Evolutionary conservation across 2,329 filamentous ascomycete genomes (phyloP), one percentile per base, ranked within the genome.

Genomic region (Zarea fungicola): DNA sequence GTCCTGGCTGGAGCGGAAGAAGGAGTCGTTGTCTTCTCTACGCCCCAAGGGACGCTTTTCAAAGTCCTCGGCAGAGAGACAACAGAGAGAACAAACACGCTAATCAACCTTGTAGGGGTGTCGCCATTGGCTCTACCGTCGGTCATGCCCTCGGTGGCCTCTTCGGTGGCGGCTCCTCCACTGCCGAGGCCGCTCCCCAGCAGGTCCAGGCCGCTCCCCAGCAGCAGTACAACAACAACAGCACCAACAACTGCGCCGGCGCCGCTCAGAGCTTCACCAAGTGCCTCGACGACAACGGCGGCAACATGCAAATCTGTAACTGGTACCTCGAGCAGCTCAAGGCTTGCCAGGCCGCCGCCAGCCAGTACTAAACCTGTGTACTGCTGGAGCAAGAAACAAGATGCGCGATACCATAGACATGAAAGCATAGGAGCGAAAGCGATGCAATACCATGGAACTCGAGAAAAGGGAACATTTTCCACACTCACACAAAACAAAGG

Each of bases 261-360:
- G 89, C 93, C 60, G 83, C 90, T 48, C 82, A 84, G 70, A 82
- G 80, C 72, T 97, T 99, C 78, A 91, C 89, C 62, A 86, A 85
- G 75, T 99, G 93, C 79, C 86, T 99, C 85, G 91, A 97, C 69
- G 88, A 97, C 65, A 87, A 99, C 70, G 76, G 83, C 65, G 93
- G 93, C 59, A 90, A 93, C 73, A 83, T 99, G 85, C 85, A 86
- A 65, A 95, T 96, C 65, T 99, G 93, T 75, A 87, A 87, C 58
- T 99, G 92, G 91, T 99, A 99, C 70, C 75, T 99, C 61, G 93
- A 99, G 69, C 92, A 99, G 80, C 78, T 99, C 70, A 92, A 91
- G 78, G 86, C 87, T 49, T 92, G 87, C 78, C 87, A 92, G 76
- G 73, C 80, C 56, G 87, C 88, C 59, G 84, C 87, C 48, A 81